These are phyloP conservation scores for Pyronema omphalodes DNA, from an alignment of 495 filamentous ascomycete genomes.

Conservation along the genomic window DNA sequence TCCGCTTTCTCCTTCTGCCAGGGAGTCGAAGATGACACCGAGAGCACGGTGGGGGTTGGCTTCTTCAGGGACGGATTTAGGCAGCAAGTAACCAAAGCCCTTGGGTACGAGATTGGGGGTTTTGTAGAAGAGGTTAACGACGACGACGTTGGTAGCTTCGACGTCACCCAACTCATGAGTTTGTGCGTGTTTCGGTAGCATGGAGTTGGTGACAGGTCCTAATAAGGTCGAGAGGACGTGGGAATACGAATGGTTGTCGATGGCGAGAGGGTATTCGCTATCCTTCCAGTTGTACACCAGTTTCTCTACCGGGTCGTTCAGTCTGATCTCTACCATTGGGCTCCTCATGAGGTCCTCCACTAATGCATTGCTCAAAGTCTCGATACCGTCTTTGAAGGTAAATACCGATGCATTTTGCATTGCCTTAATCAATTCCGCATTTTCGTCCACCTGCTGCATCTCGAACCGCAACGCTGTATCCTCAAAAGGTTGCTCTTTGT, in stretches of 20 bases:
- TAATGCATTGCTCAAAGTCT: slow-evolving; percentile 33
- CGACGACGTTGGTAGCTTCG: slow-evolving; percentile 63
- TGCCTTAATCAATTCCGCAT: slow-evolving; percentile 7
- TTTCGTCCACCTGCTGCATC: slow-evolving; percentile 5
- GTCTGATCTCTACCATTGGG: slow-evolving; percentile 37
- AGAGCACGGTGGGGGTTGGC: slow-evolving; percentile 72
- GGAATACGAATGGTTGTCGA: slow-evolving; percentile 16
- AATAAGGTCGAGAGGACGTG: slow-evolving; percentile 57
- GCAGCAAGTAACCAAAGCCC: slow-evolving; percentile 87
- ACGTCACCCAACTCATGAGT: slow-evolving; percentile 32
- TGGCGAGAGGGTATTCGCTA: background rate
- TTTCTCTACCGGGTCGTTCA: slow-evolving; percentile 25
- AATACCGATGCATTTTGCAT: slow-evolving; percentile 32
- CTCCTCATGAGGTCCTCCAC: slow-evolving; percentile 28
- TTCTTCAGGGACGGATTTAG: slow-evolving; percentile 43
- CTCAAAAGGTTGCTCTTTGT: slow-evolving; percentile 6
- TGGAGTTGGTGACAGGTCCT: slow-evolving; percentile 26
- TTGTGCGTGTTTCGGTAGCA: slow-evolving; percentile 23
- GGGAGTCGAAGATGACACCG: slow-evolving; percentile 80
- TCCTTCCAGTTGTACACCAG: slow-evolving; percentile 6
- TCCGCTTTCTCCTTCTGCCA: slow-evolving; percentile 37
- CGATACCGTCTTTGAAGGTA: slow-evolving; percentile 42
- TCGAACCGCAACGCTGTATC: slow-evolving; percentile 10
- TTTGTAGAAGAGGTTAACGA: slow-evolving; percentile 74
- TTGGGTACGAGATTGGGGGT: slow-evolving; percentile 41